Evolutionary conservation across 1,284 basidiomycete genomes (phyloP).

Genomic region (Schizopora paradoxa): DNA sequence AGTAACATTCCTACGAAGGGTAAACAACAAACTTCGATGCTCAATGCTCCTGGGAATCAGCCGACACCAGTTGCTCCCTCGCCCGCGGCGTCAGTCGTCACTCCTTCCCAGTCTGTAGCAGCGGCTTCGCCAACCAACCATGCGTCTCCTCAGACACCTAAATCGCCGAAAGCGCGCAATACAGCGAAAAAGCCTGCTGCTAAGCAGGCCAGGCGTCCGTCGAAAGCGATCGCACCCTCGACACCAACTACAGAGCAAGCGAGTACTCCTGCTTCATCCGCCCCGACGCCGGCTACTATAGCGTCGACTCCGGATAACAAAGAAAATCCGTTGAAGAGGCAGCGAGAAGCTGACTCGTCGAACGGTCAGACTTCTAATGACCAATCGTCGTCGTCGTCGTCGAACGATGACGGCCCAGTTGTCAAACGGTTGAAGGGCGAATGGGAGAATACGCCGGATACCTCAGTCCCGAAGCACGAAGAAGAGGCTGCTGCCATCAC

Average conservation of each 20-base stretch:
- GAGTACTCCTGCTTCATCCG: slow-evolving; percentile 13
- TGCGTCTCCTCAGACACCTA: slow-evolving; percentile 29
- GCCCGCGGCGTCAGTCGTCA: slow-evolving; percentile 20
- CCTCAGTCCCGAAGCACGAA: slow-evolving; percentile 47
- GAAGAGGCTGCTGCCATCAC: slow-evolving; percentile 54
- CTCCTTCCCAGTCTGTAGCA: no score
- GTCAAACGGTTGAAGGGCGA: slow-evolving; percentile 67
- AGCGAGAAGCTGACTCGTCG: slow-evolving; percentile 50
- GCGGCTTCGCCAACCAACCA: slow-evolving; percentile 34
- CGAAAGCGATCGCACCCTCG: slow-evolving; percentile 31
- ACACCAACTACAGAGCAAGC: slow-evolving; percentile 23
- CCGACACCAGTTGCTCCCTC: slow-evolving; percentile 15
- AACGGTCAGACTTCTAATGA: no score
- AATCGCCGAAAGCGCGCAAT: slow-evolving; percentile 33
- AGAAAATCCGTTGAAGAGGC: slow-evolving; percentile 43
- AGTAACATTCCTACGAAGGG: slow-evolving; percentile 4
- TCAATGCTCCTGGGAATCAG: neutral
- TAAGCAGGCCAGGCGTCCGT: slow-evolving; percentile 32
- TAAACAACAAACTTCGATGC: neutral
- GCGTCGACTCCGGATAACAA: slow-evolving; percentile 27
- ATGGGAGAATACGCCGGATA: slow-evolving; percentile 55
- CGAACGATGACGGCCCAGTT: slow-evolving; percentile 48
- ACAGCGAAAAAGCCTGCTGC: slow-evolving; percentile 37
- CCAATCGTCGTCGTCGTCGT: no score
- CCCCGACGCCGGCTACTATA: slow-evolving; percentile 20